Base-by-base conservation (phyloP, 164 flowering plant genomes). In the Kalanchoe fedtschenkoi region DNA sequence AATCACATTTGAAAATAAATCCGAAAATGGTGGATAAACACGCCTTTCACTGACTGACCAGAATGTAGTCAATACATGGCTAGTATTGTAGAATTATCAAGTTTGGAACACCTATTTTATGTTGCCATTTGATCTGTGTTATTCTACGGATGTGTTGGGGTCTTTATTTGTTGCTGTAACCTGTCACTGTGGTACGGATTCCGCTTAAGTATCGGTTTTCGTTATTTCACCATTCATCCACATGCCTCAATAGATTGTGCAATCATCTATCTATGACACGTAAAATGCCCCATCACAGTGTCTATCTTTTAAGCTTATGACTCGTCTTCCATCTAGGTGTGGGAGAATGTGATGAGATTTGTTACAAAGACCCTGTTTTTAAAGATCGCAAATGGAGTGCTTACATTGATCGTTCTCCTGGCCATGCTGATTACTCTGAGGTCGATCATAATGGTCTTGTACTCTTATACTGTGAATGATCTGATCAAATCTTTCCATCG, bases 351-450 rank as follows among this genome's bases (percentile, higher is more conserved):
- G 67, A 80, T 22, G 91, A 89, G 74, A 81, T 84, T 60, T 92
- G 98, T 74, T 89, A 85, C 64, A 92, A 91, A 82, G 96, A 92
- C 63, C 98, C 95, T 60, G 98, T 92, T 61, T 69, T 92, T 0
- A 92, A 89, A 76, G 87, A 89, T 74, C 84, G 65, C 19, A 79
- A 84, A 58, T 92, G 98, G 96, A 92, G 93, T 82, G 89, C 98
- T 70, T 89, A 77, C 69, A 84, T 89, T 70, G 98, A 92, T 53
- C 89, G 98, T 42, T 92, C 98, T 67, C 98, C 98, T 69, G 98
- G 96, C 64, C 73, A 84, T 67, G 85, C 80, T 47, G 70, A 56
- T 66, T 80, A 81, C 70, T 89, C 96, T 6, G 74, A 70, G 89
- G 96, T 85, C 5, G 56, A 51, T 10, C 3, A 26, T 51, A 51